Percentiles rank a stretch among this genome's conserved stretches.
These are phyloP conservation scores for Alternaria dauci DNA, from an alignment of 2,329 filamentous ascomycete species.

Conservation along the genomic window DNA sequence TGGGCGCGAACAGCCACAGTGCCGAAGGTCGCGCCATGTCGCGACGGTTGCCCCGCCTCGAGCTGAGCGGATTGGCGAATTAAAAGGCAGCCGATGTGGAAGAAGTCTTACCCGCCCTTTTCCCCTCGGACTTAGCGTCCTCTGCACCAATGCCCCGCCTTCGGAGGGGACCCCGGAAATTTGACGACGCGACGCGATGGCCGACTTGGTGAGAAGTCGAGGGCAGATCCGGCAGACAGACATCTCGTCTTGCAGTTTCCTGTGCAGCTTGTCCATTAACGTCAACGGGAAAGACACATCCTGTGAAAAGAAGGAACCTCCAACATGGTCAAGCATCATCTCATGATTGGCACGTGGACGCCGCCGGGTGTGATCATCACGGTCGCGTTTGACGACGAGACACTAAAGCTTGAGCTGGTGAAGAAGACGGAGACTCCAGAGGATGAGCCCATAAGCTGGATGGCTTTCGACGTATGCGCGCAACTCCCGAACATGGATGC, in stretches of 20 bases:
- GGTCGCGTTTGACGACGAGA: slow-evolving; percentile 85
- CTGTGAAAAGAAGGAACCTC: slow-evolving; percentile 3
- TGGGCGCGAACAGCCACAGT: slow-evolving; percentile 20
- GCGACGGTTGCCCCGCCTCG: slow-evolving; percentile 32
- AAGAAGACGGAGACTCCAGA: slow-evolving; percentile 82
- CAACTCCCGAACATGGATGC: not conserved
- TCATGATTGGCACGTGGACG: slow-evolving; percentile 94
- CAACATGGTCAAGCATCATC: slow-evolving; percentile 77
- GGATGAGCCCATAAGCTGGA: slow-evolving; percentile 92
- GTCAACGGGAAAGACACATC: not conserved
- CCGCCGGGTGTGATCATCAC: slow-evolving; percentile 90
- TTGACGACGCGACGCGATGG: slow-evolving; percentile 23
- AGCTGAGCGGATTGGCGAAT: slow-evolving; percentile 64
- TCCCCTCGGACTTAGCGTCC: slow-evolving; percentile 18
- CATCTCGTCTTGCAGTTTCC: not conserved
- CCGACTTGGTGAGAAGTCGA: slow-evolving; percentile 5
- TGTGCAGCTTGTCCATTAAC: not conserved
- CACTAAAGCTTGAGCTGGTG: slow-evolving; percentile 74
- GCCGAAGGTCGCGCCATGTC: slow-evolving; percentile 29
- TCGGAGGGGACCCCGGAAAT: slow-evolving; percentile 25
- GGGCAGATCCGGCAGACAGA: not conserved
- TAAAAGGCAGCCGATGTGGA: slow-evolving; percentile 34
- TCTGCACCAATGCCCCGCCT: slow-evolving; percentile 32
- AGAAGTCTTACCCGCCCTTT: slow-evolving; percentile 38
- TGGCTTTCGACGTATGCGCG: slow-evolving; percentile 80